A percentile compares a stretch with the other conserved stretches of the same genome.
These are phyloP conservation scores for Plantago coronopus DNA, from an alignment of 305 asterid species.

Conservation along the genomic window DNA sequence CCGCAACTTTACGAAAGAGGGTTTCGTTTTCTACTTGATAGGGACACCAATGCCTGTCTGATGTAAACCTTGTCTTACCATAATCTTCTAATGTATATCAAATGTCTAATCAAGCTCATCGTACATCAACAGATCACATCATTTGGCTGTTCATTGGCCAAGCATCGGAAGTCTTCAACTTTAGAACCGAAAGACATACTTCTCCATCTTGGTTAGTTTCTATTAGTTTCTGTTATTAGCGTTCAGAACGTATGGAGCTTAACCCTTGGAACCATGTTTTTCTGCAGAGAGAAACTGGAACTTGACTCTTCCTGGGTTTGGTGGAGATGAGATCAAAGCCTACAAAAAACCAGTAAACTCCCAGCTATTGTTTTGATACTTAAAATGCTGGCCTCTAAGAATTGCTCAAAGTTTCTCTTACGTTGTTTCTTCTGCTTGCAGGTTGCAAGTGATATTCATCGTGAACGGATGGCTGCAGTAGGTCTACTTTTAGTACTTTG, in stretches of 20 bases:
- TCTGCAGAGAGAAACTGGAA: constrained; percentile 86
- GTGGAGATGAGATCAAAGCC: constrained; percentile 86
- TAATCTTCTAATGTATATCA: constrained; percentile 12
- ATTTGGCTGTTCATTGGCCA: constrained; percentile 85
- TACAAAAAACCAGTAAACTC: constrained; percentile 66
- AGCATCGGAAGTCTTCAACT: constrained; percentile 82
- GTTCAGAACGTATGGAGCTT: constrained; percentile 18
- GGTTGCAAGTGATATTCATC: constrained; percentile 67
- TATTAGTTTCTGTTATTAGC: constrained; percentile 6
- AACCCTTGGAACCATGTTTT: constrained; percentile 25
- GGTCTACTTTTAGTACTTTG: constrained; percentile 25
- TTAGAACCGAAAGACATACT: constrained; percentile 91
- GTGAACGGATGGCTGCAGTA: constrained; percentile 81
- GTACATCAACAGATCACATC: constrained; percentile 50
- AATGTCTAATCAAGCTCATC: constrained; percentile 1
- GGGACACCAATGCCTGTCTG: neutral
- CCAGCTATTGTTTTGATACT: neutral
- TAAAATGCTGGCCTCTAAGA: neutral
- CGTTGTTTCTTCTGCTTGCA: constrained; percentile 34
- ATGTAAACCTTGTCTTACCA: neutral
- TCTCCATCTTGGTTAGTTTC: constrained; percentile 75
- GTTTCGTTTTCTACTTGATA: neutral
- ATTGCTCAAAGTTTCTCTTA: constrained; percentile 14
- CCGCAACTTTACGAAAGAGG: neutral
- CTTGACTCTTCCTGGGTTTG: constrained; percentile 75